Percentiles rank a stretch among this genome's conserved stretches.
Evolutionary conservation across 495 filamentous ascomycete species (phyloP).

Genomic region (Pyronema omphalodes): DNA sequence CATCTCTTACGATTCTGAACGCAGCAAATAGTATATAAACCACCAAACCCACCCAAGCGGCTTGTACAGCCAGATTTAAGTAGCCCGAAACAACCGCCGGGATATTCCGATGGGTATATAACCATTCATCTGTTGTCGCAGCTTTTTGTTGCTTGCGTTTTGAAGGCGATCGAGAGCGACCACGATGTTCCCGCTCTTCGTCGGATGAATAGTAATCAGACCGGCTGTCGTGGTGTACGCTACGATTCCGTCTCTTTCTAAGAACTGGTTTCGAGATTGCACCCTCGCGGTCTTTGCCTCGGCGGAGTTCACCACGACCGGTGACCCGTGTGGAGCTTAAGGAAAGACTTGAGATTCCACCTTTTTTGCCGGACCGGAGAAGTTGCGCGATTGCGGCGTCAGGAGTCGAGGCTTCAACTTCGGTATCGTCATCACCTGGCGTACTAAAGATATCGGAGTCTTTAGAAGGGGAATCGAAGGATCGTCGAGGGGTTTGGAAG

Average conservation of each 20-base stretch:
- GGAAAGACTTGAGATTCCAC: not conserved
- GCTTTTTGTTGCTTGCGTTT: conserved; percentile 35
- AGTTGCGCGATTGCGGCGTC: conserved; percentile 37
- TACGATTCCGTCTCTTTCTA: conserved; percentile 35
- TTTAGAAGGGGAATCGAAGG: not conserved
- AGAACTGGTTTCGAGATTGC: conserved; percentile 30
- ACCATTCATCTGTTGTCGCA: conserved; percentile 40
- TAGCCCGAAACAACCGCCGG: conserved; percentile 74
- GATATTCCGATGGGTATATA: conserved; percentile 50
- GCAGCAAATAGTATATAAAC: conserved; percentile 56
- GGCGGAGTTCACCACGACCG: conserved; percentile 40
- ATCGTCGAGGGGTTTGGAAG: not conserved
- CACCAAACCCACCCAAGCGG: not conserved
- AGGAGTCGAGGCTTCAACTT: conserved; percentile 43
- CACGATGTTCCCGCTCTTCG: conserved; percentile 9
- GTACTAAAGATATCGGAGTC: conserved; percentile 25
- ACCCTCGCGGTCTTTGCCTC: conserved; percentile 35
- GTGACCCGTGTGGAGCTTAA: conserved; percentile 16
- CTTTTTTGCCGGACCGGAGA: conserved; percentile 9
- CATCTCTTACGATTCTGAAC: conserved; percentile 49
- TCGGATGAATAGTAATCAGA: conserved; percentile 24
- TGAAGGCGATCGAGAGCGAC: conserved; percentile 7
- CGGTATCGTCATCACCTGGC: conserved; percentile 31
- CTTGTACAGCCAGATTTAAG: conserved; percentile 40
- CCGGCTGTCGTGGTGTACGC: conserved; percentile 26